phyloP scores from a whole-genome alignment of 2,329 filamentous ascomycete species.

The Trichophyton schoenleinii region DNA sequence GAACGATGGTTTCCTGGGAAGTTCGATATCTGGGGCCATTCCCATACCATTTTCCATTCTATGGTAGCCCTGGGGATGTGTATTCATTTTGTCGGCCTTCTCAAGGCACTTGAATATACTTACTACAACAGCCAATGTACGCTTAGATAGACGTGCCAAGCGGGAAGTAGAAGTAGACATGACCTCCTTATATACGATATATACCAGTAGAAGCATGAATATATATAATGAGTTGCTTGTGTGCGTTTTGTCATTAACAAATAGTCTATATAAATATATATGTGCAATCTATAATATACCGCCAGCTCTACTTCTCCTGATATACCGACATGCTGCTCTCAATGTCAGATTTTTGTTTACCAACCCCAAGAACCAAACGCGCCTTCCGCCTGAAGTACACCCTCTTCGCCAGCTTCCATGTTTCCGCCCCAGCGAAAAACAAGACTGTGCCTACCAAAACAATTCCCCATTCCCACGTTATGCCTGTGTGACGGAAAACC shows the following conservation, averaged over 20 bases:
- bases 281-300: too few species aligned
- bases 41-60: conserved; percentile 25
- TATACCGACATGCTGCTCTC: not conserved
- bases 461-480: conserved; percentile 58
- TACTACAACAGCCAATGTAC: not conserved
- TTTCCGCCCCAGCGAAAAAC: conserved; percentile 53
- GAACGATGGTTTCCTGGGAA: conserved; percentile 20
- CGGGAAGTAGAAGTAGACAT: not conserved
- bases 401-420: conserved; percentile 56
- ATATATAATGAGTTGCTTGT: not conserved
- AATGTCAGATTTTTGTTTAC: not conserved
- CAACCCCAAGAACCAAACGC: not conserved
- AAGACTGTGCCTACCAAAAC: conserved; percentile 49
- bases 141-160: not conserved
- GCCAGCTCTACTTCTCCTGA: not conserved
- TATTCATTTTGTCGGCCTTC: conserved; percentile 29
- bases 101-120: conserved; percentile 12
- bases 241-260: not conserved
- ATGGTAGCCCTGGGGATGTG: conserved; percentile 30
- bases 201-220: not conserved
- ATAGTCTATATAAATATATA: not conserved
- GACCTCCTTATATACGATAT: not conserved
- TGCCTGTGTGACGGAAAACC: conserved; percentile 54
- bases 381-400: conserved; percentile 29
- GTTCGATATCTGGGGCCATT: conserved; percentile 26